Percentiles rank a stretch among this genome's conserved stretches.
These are phyloP conservation scores for Apiotrichum domesticum DNA, from an alignment of 1,284 basidiomycete species.

Conservation along the genomic window DNA sequence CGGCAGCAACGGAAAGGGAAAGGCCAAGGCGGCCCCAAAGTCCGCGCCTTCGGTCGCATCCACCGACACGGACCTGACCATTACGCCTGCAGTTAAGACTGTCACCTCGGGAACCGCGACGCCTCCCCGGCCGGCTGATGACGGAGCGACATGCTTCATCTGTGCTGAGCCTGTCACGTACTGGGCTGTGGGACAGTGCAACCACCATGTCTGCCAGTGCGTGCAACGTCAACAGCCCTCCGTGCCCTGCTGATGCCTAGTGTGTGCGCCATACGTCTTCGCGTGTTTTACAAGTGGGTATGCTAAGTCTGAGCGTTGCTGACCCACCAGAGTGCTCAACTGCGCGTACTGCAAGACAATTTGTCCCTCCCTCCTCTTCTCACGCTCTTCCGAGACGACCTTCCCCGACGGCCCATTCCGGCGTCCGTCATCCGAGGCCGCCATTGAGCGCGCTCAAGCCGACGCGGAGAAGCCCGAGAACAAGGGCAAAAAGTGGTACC, in stretches of 20 bases:
- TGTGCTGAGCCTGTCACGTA: conserved; percentile 93
- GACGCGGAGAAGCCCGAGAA: conserved; percentile 34
- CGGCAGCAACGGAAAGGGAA: background rate
- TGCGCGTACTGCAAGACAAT: conserved; percentile 97
- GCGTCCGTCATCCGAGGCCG: conserved; percentile 50
- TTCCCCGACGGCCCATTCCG: conserved; percentile 58
- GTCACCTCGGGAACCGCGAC: background rate
- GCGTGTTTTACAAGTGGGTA: conserved; percentile 77
- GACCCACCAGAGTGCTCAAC: conserved; percentile 55
- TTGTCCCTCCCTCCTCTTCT: conserved; percentile 76
- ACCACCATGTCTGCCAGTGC: conserved; percentile 57
- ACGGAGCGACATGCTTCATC: conserved; percentile 73
- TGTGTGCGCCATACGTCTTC: conserved; percentile 82
- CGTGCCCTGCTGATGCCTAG: conserved; percentile 49
- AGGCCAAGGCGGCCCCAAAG: conserved; percentile 6
- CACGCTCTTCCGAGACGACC: conserved; percentile 58
- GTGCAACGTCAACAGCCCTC: conserved; percentile 6
- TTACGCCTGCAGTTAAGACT: background rate
- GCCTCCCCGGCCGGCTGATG: conserved; percentile 34
- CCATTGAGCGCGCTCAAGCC: conserved; percentile 34
- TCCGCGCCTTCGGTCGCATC: conserved; percentile 4
- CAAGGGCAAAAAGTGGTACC: conserved; percentile 38
- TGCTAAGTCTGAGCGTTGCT: background rate
- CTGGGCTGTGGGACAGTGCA: conserved; percentile 81
- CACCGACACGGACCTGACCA: conserved; percentile 1